Percentiles rank a stretch among this genome's conserved stretches.
Conservation (phyloP, 768 basidiomycete species). For the Mycena galopus region DNA sequence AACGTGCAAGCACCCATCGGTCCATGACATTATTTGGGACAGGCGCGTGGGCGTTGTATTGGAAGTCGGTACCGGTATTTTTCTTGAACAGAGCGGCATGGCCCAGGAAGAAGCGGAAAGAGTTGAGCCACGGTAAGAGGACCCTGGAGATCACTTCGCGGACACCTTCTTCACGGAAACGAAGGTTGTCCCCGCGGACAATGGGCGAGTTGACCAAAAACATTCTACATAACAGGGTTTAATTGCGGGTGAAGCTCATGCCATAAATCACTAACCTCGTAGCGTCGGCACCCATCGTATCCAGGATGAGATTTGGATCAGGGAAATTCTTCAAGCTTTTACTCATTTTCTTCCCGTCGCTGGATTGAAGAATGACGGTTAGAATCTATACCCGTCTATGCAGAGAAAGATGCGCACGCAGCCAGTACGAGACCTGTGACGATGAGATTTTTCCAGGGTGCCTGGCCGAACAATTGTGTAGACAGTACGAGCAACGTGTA, state of each 20-base stretch:
- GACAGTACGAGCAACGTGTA: conserved; percentile 96
- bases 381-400: neutral
- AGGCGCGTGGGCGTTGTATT: conserved; percentile 88
- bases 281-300: conserved; percentile 95
- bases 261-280: conserved; percentile 68
- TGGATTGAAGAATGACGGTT: conserved; percentile 45
- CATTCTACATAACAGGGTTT: conserved; percentile 67
- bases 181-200: conserved; percentile 96
- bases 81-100: conserved; percentile 92
- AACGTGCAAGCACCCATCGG: conserved; percentile 97
- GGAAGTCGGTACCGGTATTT: conserved; percentile 79
- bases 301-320: conserved; percentile 91
- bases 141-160: conserved; percentile 97
- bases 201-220: conserved; percentile 99
- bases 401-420: conserved; percentile 66
- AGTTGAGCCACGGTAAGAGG: conserved; percentile 97
- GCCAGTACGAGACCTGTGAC: conserved; percentile 96
- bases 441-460: conserved; percentile 99
- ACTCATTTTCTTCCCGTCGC: conserved; percentile 99
- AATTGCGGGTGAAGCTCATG: neutral
- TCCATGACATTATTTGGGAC: conserved; percentile 97
- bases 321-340: conserved; percentile 98
- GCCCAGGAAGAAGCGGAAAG: conserved; percentile 99
- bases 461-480: conserved; percentile 93
- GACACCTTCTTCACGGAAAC: conserved; percentile 98